Evolutionary conservation across 1,284 basidiomycete genomes (phyloP), one percentile per base, ranked within the genome.

Genomic region (Peniophora sp.): DNA sequence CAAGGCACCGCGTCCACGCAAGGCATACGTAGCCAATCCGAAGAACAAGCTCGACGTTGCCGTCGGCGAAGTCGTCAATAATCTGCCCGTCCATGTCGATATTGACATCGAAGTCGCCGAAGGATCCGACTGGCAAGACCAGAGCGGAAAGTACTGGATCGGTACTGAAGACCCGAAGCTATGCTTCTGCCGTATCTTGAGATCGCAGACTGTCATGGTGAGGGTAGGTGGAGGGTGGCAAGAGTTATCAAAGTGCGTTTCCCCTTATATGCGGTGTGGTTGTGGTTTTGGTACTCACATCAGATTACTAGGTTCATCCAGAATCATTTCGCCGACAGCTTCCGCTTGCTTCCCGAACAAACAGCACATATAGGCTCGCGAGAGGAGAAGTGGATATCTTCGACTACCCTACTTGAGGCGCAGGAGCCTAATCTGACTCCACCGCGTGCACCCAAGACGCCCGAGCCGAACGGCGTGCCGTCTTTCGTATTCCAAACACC

Each of bases 131-230:
- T 93, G 89, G 89, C 85, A 84, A 62, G 92, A 94, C 63, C 85
- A 92, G 66, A 92, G 89, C 54, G 93, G 93, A 15, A 92, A 92
- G 62, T 97, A 97, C 64, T 95, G 91, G 91, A 96, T 97, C 59
- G 93, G 93, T 10, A 84, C 89, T 56, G 81, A 88, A 55, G 88
- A 92, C 48, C 81, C 92, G 1, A 92, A 85, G 63, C 72, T 95
- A 17, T 92, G 90, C 65, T 96, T 94, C 64, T 95, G 92, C 65
- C 80, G 93, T 18, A 95, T 96, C 51, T 68, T 96, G 34, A 81
- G 91, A n/a, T 92, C 88, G 2, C 86, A 91, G 58, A 94, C 88
- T 0, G 93, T 96, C 54, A 96, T 97, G 93, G 92, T 97, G 39
- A 81, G 92, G 54, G 90, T 95, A 15, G 92, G 93, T 24, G 93